Evolutionary conservation across 495 filamentous ascomycete genomes (phyloP), one percentile per base, ranked within the genome.

Genomic region (Daldinia caldariorum): DNA sequence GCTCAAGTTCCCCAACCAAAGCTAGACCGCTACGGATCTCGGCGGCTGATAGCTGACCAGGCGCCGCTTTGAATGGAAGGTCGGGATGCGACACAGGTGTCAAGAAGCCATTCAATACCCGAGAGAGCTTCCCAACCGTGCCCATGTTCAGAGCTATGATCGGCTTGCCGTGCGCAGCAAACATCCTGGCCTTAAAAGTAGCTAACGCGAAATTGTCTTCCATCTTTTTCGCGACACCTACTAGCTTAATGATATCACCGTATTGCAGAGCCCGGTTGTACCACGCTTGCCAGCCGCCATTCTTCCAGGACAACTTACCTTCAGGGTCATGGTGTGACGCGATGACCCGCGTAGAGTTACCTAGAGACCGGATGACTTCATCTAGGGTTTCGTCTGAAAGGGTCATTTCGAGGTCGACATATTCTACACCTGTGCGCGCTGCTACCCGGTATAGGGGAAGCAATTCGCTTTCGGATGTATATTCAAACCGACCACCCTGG

Each of bases 71-170:
- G 83, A 93, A 91, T 0, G 95, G 93, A 3, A 97, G 85, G 14
- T 85, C 86, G 5, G 94, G 92, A 77, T 98, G 96, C 16, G 94
- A 94, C 26, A 99, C 95, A 3, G 95, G 95, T 2, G 96, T 98
- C 85, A 99, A 87, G 85, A 98, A 98, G 60, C 84, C 82, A 79
- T 98, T 98, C 61, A 94, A 81, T 61, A 99, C 89, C 35, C 95
- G 87, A 75, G 92, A 96, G 14, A 97, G 88, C 78, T 97, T 94
- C 22, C 95, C 95, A 34, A 86, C 82, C 18, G 88, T 83, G 38
- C 96, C 94, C 94, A 98, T 98, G 80, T 99, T 98, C 80, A 99
- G 90, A 2, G 92, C 93, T 74, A 99, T 97, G 68, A 98, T 75
- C 4, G 93, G 95, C 9, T 86, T 87, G 37, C 90, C 84, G 74